Evolutionary conservation across 1,284 basidiomycete genomes (phyloP).

Genomic region (Moesziomyces parantarcticus): DNA sequence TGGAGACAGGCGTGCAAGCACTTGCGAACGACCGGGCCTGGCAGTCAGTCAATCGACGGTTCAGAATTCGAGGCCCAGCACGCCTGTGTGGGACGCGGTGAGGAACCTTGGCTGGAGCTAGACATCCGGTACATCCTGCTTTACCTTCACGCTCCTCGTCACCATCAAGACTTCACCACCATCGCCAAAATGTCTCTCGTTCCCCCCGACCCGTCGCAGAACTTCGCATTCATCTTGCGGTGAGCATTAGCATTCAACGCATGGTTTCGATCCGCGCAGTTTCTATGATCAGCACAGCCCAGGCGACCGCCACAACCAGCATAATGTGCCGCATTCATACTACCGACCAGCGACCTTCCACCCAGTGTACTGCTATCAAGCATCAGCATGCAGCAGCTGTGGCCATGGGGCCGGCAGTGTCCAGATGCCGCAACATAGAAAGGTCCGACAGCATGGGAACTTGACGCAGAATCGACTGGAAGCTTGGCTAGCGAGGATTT

Average conservation of each 20-base stretch:
- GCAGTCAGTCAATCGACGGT: background rate
- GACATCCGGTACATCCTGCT: constrained; percentile 7
- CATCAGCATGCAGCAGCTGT: too few relatives aligned
- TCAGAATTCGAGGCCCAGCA: background rate
- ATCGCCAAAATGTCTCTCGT: constrained; percentile 64
- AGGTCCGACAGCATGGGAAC: too few relatives aligned
- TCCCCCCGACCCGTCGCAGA: constrained; percentile 67
- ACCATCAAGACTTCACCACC: constrained; percentile 46
- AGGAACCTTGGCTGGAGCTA: constrained; percentile 5
- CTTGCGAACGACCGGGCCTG: background rate
- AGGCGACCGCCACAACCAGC: background rate
- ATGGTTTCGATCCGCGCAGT: constrained; percentile 3
- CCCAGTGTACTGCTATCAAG: too few relatives aligned
- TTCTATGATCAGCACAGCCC: constrained; percentile 18
- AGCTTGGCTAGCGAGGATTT: too few relatives aligned
- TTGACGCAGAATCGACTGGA: too few relatives aligned
- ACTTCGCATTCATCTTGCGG: constrained; percentile 68
- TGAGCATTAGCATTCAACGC: constrained; percentile 38
- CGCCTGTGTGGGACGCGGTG: background rate
- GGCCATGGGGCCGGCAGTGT: too few relatives aligned
- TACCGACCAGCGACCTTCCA: background rate
- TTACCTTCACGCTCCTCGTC: constrained; percentile 45
- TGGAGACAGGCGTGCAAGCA: background rate
- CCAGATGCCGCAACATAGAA: too few relatives aligned
- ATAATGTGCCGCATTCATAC: background rate